Percentiles rank a stretch among this genome's conserved stretches.
phyloP scores from a whole-genome alignment of 345 rosid genomes.

The Populus ilicifolia region DNA sequence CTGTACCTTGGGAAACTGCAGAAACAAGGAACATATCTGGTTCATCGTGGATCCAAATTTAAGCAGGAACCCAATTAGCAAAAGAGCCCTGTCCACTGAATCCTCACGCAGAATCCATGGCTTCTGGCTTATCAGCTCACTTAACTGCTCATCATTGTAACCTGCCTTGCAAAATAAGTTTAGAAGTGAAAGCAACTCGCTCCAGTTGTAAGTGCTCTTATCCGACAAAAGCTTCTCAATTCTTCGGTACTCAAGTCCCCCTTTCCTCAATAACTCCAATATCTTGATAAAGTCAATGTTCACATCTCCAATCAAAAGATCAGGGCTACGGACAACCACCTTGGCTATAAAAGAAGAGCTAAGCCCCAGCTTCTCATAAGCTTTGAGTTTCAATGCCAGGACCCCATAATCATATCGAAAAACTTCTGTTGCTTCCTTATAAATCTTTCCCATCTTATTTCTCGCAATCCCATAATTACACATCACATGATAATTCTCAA shows the following conservation, averaged over 20 bases:
- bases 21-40: slow-evolving; percentile 44
- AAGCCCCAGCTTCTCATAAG: slow-evolving; percentile 61
- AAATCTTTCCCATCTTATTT: slow-evolving; percentile 56
- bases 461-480: slow-evolving; percentile 58
- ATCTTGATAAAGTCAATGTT: slow-evolving; percentile 45
- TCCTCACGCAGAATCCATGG: slow-evolving; percentile 56
- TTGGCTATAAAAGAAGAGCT: slow-evolving; percentile 37
- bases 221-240: slow-evolving; percentile 42
- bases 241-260: slow-evolving; percentile 46
- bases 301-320: slow-evolving; percentile 47
- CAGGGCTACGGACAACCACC: slow-evolving; percentile 48
- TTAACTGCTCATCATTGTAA: slow-evolving; percentile 36
- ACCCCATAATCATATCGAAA: slow-evolving; percentile 47
- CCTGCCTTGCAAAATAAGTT: slow-evolving; percentile 37
- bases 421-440: slow-evolving; percentile 50
- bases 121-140: slow-evolving; percentile 41
- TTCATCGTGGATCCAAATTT: slow-evolving; percentile 52
- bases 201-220: slow-evolving; percentile 51
- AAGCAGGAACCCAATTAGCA: slow-evolving; percentile 44
- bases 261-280: slow-evolving; percentile 42
- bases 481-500: slow-evolving; percentile 61
- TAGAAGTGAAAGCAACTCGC: slow-evolving; percentile 41
- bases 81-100: slow-evolving; percentile 44
- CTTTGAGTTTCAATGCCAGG: slow-evolving; percentile 46
- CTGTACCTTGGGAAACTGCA: slow-evolving; percentile 46